Base-by-base conservation (phyloP, 306 rosid genomes). In the Vachellia collinsii region DNA sequence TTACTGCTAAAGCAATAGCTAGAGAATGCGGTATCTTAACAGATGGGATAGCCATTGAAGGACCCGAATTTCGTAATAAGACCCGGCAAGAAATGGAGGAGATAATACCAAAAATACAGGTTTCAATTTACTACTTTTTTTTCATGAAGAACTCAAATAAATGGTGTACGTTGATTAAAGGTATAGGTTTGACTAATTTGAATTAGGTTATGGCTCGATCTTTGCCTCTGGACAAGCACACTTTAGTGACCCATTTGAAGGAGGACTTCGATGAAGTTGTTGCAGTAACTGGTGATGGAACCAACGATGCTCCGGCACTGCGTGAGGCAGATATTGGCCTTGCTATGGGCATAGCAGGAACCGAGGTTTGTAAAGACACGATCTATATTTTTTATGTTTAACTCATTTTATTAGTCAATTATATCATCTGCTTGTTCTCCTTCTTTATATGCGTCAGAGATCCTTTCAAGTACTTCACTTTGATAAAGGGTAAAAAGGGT, bases 1-100 rank as follows among this genome's bases (percentile, higher is more conserved):
- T 90, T 20, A 95, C 99, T 11, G 99, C 99, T 44, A 95, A 91
- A 88, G 98, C 99, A 77, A 93, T 95, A 79, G 98, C 98, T 77
- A 89, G 70, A 79, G 98, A 95, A 83, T 95, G 99, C 71, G 99
- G 97, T 38, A 95, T 95, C 72, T 83, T 95, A 86, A 95, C 97
- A 14, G 93, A 81, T 84, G 99, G 97, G 46, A 69, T 95, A 38
- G 98, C 99, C 16, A 91, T 93, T 42, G 97, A 95, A 85, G 99
- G 97, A 80, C 86, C 94, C 16, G 98, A 93, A 20, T 93, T 95
- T 74, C 83, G 94, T 22, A 83, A 81, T 22, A 95, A 75, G 81
- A 87, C 77, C 42, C 82, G 73, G 17, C 86, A 84, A 79, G 92
- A 95, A 79, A 75, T 90, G 93, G 82, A 82, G 51, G 81, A 84